phyloP scores from a whole-genome alignment of 257 asterid species.

The Salvia miltiorrhiza region DNA sequence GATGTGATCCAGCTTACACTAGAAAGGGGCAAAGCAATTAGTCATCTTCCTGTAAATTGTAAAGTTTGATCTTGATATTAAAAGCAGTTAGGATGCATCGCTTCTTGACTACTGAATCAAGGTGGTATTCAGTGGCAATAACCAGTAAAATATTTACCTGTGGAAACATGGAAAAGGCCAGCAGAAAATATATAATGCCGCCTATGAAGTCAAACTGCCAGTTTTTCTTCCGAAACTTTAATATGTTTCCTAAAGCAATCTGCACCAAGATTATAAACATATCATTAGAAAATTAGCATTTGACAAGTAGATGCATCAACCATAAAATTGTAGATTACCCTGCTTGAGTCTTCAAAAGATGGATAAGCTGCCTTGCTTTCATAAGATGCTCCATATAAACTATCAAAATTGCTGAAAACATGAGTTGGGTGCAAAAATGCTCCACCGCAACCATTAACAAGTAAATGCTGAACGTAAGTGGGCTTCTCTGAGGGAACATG shows the following conservation, averaged over 20 bases:
- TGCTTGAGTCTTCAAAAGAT: constrained; percentile 95
- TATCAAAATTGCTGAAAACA: constrained; percentile 71
- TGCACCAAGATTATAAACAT: constrained; percentile 33
- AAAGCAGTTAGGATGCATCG: neutral
- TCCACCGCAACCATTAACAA: constrained; percentile 98
- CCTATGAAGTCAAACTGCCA: constrained; percentile 99
- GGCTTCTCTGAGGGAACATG: constrained; percentile 78
- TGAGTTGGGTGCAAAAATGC: constrained; percentile 99
- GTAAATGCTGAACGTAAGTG: constrained; percentile 76
- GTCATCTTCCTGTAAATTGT: constrained; percentile 9
- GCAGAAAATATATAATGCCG: constrained; percentile 80
- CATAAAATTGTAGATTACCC: constrained; percentile 44
- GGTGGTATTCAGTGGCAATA: neutral
- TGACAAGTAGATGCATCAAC: neutral
- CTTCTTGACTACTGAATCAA: neutral
- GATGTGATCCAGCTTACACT: constrained; percentile 95
- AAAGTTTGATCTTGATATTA: neutral
- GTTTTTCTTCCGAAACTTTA: constrained; percentile 97
- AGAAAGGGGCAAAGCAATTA: constrained; percentile 28
- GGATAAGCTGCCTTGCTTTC: constrained; percentile 92
- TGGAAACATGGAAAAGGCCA: constrained; percentile 96
- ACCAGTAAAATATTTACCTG: constrained; percentile 49
- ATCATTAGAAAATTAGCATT: constrained; percentile 2
- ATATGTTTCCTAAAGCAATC: constrained; percentile 97
- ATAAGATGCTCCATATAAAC: constrained; percentile 54